A percentile compares a stretch with the other conserved stretches of the same genome.
phyloP scores from a whole-genome alignment of 371 early-diverging fungal species.

The Mortierella sp. region DNA sequence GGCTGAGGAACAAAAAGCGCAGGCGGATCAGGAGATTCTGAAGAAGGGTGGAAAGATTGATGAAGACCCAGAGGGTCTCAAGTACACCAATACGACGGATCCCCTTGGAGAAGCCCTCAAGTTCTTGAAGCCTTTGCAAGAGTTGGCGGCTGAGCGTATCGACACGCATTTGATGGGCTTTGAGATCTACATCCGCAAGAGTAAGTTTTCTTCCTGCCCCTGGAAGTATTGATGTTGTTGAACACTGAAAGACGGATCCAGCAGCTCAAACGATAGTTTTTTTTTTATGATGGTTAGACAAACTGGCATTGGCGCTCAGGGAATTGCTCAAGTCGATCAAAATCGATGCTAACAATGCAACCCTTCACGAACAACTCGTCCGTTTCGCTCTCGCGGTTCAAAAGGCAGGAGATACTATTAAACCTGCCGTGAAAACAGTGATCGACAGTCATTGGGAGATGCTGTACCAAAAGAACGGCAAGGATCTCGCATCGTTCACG shows the following conservation, averaged over 20 bases:
- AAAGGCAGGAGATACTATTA: slow-evolving; percentile 21
- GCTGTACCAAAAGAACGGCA: slow-evolving; percentile 27
- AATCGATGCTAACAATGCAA: slow-evolving; percentile 62
- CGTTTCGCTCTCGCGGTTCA: slow-evolving; percentile 64
- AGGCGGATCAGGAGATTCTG: slow-evolving; percentile 48
- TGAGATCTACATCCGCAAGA: slow-evolving; percentile 82
- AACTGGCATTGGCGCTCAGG: slow-evolving; percentile 78
- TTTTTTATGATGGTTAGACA: slow-evolving; percentile 53
- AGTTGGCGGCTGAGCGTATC: slow-evolving; percentile 61
- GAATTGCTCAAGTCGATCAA: slow-evolving; percentile 68
- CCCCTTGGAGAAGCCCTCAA: slow-evolving; percentile 80
- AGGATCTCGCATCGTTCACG: slow-evolving; percentile 29
- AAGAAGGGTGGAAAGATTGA: slow-evolving; percentile 54
- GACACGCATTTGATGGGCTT: slow-evolving; percentile 78
- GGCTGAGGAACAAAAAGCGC: slow-evolving; percentile 51
- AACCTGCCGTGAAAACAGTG: slow-evolving; percentile 32
- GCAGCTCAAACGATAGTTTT: too few species aligned
- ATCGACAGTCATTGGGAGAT: slow-evolving; percentile 48
- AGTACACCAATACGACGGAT: slow-evolving; percentile 61
- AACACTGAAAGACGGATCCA: too few species aligned
- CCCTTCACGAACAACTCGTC: slow-evolving; percentile 63
- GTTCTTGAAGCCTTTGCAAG: slow-evolving; percentile 78
- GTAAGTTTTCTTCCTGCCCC: slow-evolving; percentile 39
- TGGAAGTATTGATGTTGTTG: too few species aligned
- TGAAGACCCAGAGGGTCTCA: slow-evolving; percentile 54